Evolutionary conservation across 1,284 basidiomycete species (phyloP).

Genomic region (Ustilago crameri): DNA sequence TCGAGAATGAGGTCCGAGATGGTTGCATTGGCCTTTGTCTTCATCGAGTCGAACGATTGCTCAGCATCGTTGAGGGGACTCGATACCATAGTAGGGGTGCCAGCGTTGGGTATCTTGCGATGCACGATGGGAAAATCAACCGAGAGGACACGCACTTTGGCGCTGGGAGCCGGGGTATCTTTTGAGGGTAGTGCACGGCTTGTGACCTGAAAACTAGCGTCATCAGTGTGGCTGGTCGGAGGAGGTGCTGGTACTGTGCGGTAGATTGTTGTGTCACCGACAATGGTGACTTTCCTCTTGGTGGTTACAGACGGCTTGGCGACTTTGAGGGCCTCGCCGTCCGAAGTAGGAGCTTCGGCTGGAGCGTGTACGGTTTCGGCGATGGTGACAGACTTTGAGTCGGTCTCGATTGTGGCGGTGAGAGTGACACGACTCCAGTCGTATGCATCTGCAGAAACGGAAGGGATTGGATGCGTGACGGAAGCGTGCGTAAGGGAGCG

Average conservation of each 20-base stretch:
- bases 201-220: conserved; percentile 14
- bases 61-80: neutral
- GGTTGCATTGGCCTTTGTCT: neutral
- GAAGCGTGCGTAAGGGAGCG: conserved; percentile 16
- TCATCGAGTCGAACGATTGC: neutral
- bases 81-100: neutral
- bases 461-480: too few relatives aligned
- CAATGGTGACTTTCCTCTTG: conserved; percentile 20
- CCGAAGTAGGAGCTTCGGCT: neutral
- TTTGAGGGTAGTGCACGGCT: conserved; percentile 10
- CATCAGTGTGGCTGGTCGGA: neutral
- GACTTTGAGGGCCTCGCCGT: neutral
- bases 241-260: conserved; percentile 13
- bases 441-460: neutral
- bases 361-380: conserved; percentile 21
- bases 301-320: conserved; percentile 2
- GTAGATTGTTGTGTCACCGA: conserved; percentile 36
- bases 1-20: conserved; percentile 23
- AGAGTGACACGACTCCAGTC: conserved; percentile 23
- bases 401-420: conserved; percentile 27
- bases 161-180: conserved; percentile 9
- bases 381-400: conserved; percentile 21
- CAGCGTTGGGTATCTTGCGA: conserved; percentile 6
- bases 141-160: conserved; percentile 31
- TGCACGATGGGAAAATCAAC: conserved; percentile 30